Base-by-base conservation (phyloP, 306 rosid genomes). In the Trifolium fragiferum region DNA sequence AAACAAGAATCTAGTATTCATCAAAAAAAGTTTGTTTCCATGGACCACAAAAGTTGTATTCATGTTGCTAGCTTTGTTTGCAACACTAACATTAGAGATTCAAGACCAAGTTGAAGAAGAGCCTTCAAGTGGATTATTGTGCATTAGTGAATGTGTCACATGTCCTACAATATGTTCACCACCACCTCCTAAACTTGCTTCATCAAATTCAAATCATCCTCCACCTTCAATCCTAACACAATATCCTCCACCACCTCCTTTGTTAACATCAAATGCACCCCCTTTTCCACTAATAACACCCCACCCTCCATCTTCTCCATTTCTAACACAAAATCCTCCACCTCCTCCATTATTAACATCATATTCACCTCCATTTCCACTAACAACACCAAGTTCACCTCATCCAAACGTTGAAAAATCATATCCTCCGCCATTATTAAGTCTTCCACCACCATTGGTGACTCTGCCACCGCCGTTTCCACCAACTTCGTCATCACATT, bases 101-200 rank as follows among this genome's bases (percentile, higher is more conserved):
- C 53, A 65, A 10, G 84, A 81, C 64, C 80, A 76, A 60, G 18
- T 73, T 10, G 86, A 67, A 21, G 84, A 65, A 19, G 62, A 67
- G 7, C 82, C 89, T 40, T 59, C 82, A 15, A 46, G 66, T 64
- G 80, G 80, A 54, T 74, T 75, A 63, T 73, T 83, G 7, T 93
- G 98, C 75, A 87, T 89, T 16, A 90, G 93, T 72, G 93, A 89
- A 1, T 93, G 97, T 73, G 60, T 74, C 64, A 83, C 98, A 61
- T 93, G 97, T 73, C 98, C 98, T 1, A 73, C 76, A 47, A 82
- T 93, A 10, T 93, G 98, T 50, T 75, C 98, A 11, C 87, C 90
- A 50, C 91, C 96, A 0, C 93, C 98, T 27, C 89, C 89, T 10
- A 71, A 83, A 57, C 77, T 75, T 59, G 51, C 5, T 11, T 10